Percentiles rank a stretch among this genome's conserved stretches.
Conservation (phyloP, 2,329 filamentous ascomycete genomes). For the Raffaelea ambrosiae region DNA sequence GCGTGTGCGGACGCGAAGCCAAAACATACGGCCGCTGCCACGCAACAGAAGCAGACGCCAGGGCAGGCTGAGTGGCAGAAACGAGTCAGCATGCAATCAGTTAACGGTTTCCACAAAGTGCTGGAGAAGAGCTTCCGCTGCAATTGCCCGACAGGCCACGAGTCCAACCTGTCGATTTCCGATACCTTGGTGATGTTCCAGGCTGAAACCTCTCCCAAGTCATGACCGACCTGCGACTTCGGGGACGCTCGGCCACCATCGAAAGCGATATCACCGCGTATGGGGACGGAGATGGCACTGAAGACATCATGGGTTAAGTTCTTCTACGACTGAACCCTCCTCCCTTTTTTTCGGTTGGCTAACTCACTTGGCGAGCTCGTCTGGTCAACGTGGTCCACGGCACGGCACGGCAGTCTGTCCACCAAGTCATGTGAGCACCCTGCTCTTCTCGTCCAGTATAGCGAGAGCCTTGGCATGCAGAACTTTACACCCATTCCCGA, state of each 20-base stretch:
- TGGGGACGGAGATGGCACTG: constrained; percentile 3
- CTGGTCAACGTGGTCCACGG: constrained; percentile 8
- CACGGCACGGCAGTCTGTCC: constrained; percentile 5
- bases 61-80: constrained; percentile 6
- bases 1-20: constrained; percentile 6
- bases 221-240: constrained; percentile 5
- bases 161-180: constrained; percentile 12
- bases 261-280: constrained; percentile 8
- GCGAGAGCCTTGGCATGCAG: constrained; percentile 10
- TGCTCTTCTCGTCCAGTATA: constrained; percentile 11
- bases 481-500: constrained; percentile 11
- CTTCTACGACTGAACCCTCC: neutral
- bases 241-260: constrained; percentile 5
- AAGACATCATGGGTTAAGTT: constrained; percentile 6
- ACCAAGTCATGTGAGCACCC: constrained; percentile 5
- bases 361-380: constrained; percentile 5
- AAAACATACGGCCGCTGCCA: neutral
- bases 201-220: constrained; percentile 1
- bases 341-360: neutral
- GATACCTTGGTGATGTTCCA: constrained; percentile 12
- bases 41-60: neutral
- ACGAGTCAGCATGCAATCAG: constrained; percentile 6
- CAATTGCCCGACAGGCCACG: constrained; percentile 8
- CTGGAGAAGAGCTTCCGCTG: constrained; percentile 11
- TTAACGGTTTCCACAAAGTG: constrained; percentile 11